Base-by-base conservation (phyloP, 768 basidiomycete species). In the Pisolithus orientalis region DNA sequence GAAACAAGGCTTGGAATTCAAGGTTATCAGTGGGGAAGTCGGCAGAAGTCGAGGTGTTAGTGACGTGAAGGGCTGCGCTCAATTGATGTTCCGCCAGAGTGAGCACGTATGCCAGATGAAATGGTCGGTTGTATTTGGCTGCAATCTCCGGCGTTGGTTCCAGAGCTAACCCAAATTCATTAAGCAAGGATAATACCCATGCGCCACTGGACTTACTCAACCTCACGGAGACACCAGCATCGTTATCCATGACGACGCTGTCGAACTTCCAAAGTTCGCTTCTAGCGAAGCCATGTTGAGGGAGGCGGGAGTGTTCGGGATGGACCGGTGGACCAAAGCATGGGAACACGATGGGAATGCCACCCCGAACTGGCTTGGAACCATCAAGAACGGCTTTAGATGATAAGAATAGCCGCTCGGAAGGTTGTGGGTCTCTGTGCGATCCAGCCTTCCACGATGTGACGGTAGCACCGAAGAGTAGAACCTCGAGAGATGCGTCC, bases 221-320 rank as follows among this genome's bases (percentile, higher is more conserved):
- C 57, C 80, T 78, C 42, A 91, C 79, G n/a, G 85, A 86, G 1
- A 94, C 87, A 10, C 80, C 80, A 32, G 78, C 76, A 2, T 78
- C 80, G 49, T 85, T 80, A 59, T 92, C 87, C 75, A 77, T 75
- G 24, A 88, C 74, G 11, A 80, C 70, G 42, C 73, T 67, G 54
- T 82, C 80, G 63, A 84, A 84, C 13, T 71, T 69, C 96, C 96
- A 98, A 29, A 62, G 65, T 37, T 80, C 77, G 56, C 75, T 91
- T 39, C 96, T 75, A 5, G 91, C 95, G 64, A 95, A 97, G 0
- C 96, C 96, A 66, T 98, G 96, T 67, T 96, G 94, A 5, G 74
- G 51, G 5, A 99, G 74, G 44, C 78, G 79, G 21, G 66, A 58
- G 66, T 94, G 90, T 46, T 84, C 88, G 27, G 76, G 78, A 66